These are phyloP conservation scores for Brassica incana DNA, from an alignment of 345 rosid genomes.

Conservation along the genomic window DNA sequence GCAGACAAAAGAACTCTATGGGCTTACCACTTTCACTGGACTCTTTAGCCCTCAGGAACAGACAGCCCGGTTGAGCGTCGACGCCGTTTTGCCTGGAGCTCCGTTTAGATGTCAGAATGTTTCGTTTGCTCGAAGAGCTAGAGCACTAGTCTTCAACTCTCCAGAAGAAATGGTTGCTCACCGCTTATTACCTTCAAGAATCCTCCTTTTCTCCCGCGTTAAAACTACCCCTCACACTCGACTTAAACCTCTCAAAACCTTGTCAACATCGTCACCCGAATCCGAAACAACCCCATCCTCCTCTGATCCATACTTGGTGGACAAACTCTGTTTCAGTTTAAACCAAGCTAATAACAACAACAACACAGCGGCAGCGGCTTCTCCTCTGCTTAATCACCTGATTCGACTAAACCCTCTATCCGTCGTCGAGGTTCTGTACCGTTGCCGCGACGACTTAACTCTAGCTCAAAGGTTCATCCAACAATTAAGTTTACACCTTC, in stretches of 20 bases:
- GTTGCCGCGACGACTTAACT: constrained; percentile 52
- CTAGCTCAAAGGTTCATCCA: constrained; percentile 51
- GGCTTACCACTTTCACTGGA: neutral
- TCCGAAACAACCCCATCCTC: constrained; percentile 35
- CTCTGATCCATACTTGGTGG: constrained; percentile 48
- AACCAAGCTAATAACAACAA: constrained; percentile 45
- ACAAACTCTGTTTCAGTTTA: constrained; percentile 55
- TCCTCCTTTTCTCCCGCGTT: neutral
- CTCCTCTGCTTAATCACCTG: constrained; percentile 39
- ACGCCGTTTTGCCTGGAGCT: neutral
- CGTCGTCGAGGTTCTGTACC: constrained; percentile 57
- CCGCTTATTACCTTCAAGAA: constrained; percentile 3
- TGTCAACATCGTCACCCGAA: constrained; percentile 17
- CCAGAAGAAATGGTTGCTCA: constrained; percentile 6
- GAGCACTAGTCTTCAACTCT: neutral
- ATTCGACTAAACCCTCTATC: constrained; percentile 50
- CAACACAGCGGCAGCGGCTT: neutral
- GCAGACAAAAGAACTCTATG: neutral
- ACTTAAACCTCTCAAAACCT: constrained; percentile 29
- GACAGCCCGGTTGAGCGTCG: neutral
- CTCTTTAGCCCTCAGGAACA: neutral
- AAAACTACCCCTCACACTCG: neutral
- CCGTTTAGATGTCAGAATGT: too few species aligned
- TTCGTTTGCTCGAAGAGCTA: too few species aligned
- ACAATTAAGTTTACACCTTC: constrained; percentile 36